phyloP scores from a whole-genome alignment of 331 rosid species.

The Telfairia occidentalis region DNA sequence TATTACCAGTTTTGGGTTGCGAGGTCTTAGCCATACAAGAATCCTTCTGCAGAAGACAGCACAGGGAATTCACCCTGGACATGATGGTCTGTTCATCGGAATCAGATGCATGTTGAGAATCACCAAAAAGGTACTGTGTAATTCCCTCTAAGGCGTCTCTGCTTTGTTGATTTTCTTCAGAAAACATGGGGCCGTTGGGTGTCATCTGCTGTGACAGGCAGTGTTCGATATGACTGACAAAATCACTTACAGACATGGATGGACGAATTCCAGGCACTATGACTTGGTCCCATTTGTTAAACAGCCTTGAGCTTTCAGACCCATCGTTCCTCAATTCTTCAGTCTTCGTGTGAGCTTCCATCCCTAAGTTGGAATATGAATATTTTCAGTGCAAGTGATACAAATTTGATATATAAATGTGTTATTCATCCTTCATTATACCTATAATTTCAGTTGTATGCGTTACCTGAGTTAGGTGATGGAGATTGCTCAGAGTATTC shows the following conservation, averaged over 20 bases:
- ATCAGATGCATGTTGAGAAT: slow-evolving; percentile 42
- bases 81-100: slow-evolving; percentile 75
- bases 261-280: slow-evolving; percentile 52
- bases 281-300: slow-evolving; percentile 65
- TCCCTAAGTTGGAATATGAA: slow-evolving; percentile 23
- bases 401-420: not conserved
- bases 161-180: slow-evolving; percentile 35
- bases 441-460: not conserved
- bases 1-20: slow-evolving; percentile 12
- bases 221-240: slow-evolving; percentile 63
- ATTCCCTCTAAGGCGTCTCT: slow-evolving; percentile 49
- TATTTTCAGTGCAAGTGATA: not conserved
- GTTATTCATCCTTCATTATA: not conserved
- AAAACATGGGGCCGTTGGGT: slow-evolving; percentile 32
- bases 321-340: slow-evolving; percentile 56
- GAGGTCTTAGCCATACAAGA: slow-evolving; percentile 28
- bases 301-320: slow-evolving; percentile 36
- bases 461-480: slow-evolving; percentile 63
- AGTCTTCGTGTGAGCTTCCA: slow-evolving; percentile 34
- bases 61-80: slow-evolving; percentile 82
- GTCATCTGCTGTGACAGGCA: slow-evolving; percentile 64
- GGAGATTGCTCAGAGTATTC: slow-evolving; percentile 46
- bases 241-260: slow-evolving; percentile 78
- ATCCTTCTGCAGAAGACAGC: slow-evolving; percentile 81
- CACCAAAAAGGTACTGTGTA: slow-evolving; percentile 62